Conservation (phyloP, 345 rosid genomes). For the Rhodamnia rubescens region DNA sequence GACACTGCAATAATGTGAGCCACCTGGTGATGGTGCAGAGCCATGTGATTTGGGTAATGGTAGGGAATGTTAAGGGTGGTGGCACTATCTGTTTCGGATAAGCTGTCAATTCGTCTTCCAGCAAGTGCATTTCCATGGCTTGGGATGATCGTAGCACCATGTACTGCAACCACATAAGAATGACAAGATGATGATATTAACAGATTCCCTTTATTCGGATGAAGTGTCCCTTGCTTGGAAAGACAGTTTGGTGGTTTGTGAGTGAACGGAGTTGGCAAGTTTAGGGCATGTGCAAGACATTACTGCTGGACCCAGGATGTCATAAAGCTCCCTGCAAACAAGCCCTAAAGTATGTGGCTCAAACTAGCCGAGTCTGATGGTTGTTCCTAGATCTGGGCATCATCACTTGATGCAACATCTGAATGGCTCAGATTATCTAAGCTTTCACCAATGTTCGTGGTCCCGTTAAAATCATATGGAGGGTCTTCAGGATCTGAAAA, state of each 20-base stretch:
- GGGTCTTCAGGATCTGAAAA: neutral
- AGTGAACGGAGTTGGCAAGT: neutral
- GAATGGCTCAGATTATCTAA: neutral
- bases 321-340: neutral
- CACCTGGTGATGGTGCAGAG: neutral
- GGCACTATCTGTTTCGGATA: neutral
- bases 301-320: neutral
- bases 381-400: neutral
- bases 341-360: neutral
- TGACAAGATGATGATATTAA: neutral
- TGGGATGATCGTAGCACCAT: neutral
- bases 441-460: neutral
- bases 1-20: neutral
- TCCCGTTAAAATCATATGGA: neutral
- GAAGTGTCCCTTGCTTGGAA: neutral
- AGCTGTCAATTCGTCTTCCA: neutral
- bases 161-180: neutral
- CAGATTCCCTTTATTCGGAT: neutral
- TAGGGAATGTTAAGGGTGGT: neutral
- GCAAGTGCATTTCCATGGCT: neutral
- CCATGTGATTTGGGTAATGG: neutral
- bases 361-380: neutral
- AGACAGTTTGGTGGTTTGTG: neutral
- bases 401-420: neutral
- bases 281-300: neutral